A percentile compares a stretch with the other conserved stretches of the same genome.
Conservation (phyloP, 2,329 filamentous ascomycete species). For the Colletotrichum ledebouriae region DNA sequence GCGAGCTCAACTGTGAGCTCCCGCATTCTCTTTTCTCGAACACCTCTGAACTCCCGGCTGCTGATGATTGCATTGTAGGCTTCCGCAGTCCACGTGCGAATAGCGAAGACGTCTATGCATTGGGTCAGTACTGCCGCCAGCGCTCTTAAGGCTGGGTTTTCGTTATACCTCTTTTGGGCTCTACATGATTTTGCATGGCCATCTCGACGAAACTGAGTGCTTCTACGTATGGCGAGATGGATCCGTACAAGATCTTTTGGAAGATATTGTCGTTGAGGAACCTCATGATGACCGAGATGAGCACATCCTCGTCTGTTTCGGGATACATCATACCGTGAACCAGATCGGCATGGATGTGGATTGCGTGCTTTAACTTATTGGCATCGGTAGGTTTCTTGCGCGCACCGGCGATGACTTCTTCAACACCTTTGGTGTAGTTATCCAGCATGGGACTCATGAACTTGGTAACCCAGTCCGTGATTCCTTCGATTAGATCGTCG, state of each 20-base stretch:
- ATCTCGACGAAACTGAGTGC: slow-evolving; percentile 52
- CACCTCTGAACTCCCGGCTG: slow-evolving; percentile 47
- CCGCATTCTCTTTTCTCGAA: slow-evolving; percentile 45
- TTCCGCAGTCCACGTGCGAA: slow-evolving; percentile 55
- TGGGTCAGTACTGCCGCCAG: not conserved
- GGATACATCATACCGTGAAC: slow-evolving; percentile 50
- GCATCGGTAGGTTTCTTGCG: slow-evolving; percentile 47
- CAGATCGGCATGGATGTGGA: slow-evolving; percentile 51
- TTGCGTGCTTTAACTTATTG: slow-evolving; percentile 45
- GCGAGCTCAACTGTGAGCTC: slow-evolving; percentile 50
- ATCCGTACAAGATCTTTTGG: slow-evolving; percentile 50
- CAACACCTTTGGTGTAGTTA: slow-evolving; percentile 45
- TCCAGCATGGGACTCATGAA: slow-evolving; percentile 51
- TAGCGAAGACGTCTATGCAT: slow-evolving; percentile 51
- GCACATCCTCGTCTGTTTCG: slow-evolving; percentile 55
- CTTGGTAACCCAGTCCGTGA: slow-evolving; percentile 54
- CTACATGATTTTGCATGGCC: slow-evolving; percentile 51
- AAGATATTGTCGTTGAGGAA: slow-evolving; percentile 54
- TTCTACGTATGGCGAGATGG: slow-evolving; percentile 45
- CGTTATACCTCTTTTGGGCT: slow-evolving; percentile 54
- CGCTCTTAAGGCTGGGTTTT: not conserved
- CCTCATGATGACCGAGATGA: slow-evolving; percentile 53
- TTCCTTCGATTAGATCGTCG: slow-evolving; percentile 50
- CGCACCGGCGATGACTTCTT: slow-evolving; percentile 43
- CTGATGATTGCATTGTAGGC: slow-evolving; percentile 53